Evolutionary conservation across 2,329 filamentous ascomycete genomes (phyloP), one percentile per base, ranked within the genome.

Genomic region (Davidsoniella australis): DNA sequence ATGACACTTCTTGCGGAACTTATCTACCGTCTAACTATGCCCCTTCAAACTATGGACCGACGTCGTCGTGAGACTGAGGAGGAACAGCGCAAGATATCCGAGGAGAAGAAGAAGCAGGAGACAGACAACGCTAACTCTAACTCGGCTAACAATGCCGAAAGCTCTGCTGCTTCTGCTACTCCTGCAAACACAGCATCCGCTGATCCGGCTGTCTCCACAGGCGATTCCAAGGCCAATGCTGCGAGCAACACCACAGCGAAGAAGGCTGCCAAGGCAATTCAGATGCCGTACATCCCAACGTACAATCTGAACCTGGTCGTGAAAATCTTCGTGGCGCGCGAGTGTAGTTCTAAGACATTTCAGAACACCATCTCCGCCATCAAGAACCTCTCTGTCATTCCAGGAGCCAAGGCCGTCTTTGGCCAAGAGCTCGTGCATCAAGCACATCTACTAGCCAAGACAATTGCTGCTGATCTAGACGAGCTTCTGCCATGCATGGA

Each of bases 341-440:
- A 98, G 64, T 98, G 91, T 66, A 94, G 86, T 60, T 88, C 85
- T 55, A 95, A 94, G 70, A 96, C 91, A 0, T 98, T 98, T 72
- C 85, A 91, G 61, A 93, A 96, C 63, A 96, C 91, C 0, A 75
- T 98, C 48, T 91, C 89, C 14, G 93, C 93, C n/a, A 94, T 98
- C 69, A 96, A 94, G 68, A 95, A 96, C 59, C 73, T 98, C 41
- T 96, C 88, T 4, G 81, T 85, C 38, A 91, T 98, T 53, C 87
- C 89, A 14, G 86, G 83, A 10, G 87, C 89, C 16, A 91, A 93
- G 64, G 76, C 83, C 48, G 73, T 86, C 9, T 96, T 98, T 62
- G 91, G 91, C n/a, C 80, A 84, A 56, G 89, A 98, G 64, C 73
- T 98, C 46, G 85, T 94, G 52, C 75, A 76, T 45, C 89, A 95